A percentile compares a stretch with the other conserved stretches of the same genome.
phyloP scores from a whole-genome alignment of 441 rosid species.

The Populus hybrid region DNA sequence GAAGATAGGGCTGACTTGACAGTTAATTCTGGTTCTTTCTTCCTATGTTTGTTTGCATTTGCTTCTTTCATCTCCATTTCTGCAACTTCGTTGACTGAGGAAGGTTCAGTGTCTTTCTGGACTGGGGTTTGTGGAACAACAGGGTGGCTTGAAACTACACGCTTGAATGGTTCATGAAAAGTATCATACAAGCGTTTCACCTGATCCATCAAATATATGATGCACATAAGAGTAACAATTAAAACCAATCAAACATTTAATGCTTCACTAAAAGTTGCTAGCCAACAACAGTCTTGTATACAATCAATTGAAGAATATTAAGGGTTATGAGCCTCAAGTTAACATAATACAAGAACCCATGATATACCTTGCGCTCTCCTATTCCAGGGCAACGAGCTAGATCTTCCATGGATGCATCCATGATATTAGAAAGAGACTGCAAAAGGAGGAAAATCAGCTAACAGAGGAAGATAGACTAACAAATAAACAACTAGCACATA shows the following conservation, averaged over 20 bases:
- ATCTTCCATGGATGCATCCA: constrained; percentile 98
- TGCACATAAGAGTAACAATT: not conserved
- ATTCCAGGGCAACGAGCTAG: constrained; percentile 95
- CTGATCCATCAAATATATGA: constrained; percentile 31
- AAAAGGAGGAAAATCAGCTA: constrained; percentile 15
- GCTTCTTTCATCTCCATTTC: constrained; percentile 43
- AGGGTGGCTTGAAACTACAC: constrained; percentile 44
- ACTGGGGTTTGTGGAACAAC: constrained; percentile 42
- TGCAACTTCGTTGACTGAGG: constrained; percentile 33
- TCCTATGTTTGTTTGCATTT: constrained; percentile 44
- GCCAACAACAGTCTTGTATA: not conserved
- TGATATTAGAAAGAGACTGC: constrained; percentile 86
- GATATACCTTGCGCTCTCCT: constrained; percentile 87
- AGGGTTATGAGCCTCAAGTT: not conserved
- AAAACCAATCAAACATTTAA: constrained; percentile 4
- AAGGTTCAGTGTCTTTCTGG: constrained; percentile 33
- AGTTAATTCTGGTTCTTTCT: constrained; percentile 58
- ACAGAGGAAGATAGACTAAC: not conserved
- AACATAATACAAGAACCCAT: not conserved
- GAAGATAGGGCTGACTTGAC: constrained; percentile 76
- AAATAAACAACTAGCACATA: constrained; percentile 1
- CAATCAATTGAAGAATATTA: not conserved
- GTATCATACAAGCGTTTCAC: constrained; percentile 87
- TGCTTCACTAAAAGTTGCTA: not conserved
- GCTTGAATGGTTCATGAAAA: constrained; percentile 96